Base-by-base conservation (phyloP, 306 rosid genomes). In the Ziziphus jujuba region DNA sequence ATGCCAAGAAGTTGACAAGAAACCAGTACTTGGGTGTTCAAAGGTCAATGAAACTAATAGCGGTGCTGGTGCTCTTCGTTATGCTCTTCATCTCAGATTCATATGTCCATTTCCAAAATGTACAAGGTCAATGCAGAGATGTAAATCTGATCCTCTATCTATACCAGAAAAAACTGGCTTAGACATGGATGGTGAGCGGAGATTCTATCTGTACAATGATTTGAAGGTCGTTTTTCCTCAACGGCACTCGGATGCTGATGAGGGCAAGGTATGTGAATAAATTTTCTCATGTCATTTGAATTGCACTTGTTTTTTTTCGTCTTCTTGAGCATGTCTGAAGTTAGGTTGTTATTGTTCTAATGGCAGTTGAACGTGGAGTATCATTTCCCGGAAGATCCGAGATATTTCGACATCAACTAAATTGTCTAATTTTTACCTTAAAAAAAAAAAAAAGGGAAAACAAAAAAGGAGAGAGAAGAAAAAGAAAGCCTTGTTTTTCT, bases 371-470 rank as follows among this genome's bases (percentile, higher is more conserved):
- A 82, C 44, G 92, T 85, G 89, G 99, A 90, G 72, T 85, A 88
- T 79, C 99, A 95, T 85, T 90, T 83, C 79, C 99, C 99, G 54
- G 99, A 90, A 63, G 90, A 95, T 82, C 99, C 97, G 14, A 90
- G 91, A 67, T 95, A 95, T 83, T 95, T 87, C 69, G 85, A 72
- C 87, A 84, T 95, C 73, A 78, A 80, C 84, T 95, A 91, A 90
- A 77, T 67, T 34, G 65, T 59, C 44, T 53, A 63, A 61, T 69
- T 21, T 66, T 28, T 8, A 53, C 63, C 59, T 34, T 58, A n/a
- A n/a, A n/a, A n/a, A n/a, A n/a, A n/a, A n/a, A n/a, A n/a, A n/a
- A n/a, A n/a, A n/a, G n/a, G n/a, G n/a, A n/a, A n/a, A n/a, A n/a
- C 63, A 38, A 20, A 59, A 28, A 28, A 28, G 33, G 33, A 4